These are phyloP conservation scores for Ophiostoma perfectum DNA, from an alignment of 2,329 filamentous ascomycete species.

Conservation along the genomic window DNA sequence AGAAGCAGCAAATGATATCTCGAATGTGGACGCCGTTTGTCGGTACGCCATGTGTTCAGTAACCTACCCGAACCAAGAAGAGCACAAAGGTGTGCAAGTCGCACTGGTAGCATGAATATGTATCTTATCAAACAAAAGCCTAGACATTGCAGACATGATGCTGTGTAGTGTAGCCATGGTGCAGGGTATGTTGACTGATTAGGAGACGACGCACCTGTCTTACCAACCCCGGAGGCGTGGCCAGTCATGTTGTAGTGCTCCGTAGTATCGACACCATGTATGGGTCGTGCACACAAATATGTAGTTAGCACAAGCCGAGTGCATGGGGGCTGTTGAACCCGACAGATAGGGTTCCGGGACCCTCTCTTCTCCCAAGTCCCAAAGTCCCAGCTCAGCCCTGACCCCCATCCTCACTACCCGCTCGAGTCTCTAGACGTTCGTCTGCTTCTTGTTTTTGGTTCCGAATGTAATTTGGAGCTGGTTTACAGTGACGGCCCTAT, in stretches of 20 bases:
- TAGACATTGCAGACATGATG: not conserved
- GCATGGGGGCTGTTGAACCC: not conserved
- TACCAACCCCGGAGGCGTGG: not conserved
- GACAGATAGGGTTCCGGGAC: constrained; percentile 6
- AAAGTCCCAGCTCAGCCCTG: no score
- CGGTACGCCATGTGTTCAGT: not conserved
- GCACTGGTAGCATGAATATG: no score
- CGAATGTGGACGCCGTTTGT: not conserved
- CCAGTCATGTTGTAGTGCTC: not conserved
- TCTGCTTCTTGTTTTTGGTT: not conserved
- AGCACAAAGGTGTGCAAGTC: no score
- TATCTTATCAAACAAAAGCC: no score
- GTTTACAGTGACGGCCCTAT: no score
- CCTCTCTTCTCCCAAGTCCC: not conserved
- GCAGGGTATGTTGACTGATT: not conserved
- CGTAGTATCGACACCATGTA: not conserved
- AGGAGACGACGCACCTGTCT: not conserved
- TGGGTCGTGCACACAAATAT: not conserved
- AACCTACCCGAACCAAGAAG: not conserved
- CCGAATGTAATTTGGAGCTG: no score
- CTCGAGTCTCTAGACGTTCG: not conserved
- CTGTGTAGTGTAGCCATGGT: not conserved
- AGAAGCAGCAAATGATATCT: not conserved
- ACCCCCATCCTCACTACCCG: not conserved
- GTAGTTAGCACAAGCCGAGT: not conserved